Conservation (phyloP, 257 asterid species). For the Fraxinus anomala region DNA sequence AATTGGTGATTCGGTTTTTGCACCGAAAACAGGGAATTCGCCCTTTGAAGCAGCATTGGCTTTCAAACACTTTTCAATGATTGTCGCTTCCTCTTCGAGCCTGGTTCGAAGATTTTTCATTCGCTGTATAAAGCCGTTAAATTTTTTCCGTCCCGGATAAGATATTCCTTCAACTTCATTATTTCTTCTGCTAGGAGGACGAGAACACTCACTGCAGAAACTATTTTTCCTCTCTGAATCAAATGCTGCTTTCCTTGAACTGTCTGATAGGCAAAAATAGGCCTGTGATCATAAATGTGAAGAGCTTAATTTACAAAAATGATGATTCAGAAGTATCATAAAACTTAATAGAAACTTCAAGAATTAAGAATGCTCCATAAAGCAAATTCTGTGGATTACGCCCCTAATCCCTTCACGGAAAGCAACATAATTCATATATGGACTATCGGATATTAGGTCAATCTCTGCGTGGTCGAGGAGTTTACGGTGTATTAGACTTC, state of each 20-base stretch:
- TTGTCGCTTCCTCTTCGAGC: constrained; percentile 48
- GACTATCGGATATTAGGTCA: too few species aligned
- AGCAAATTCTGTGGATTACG: too few species aligned
- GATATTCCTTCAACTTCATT: constrained; percentile 15
- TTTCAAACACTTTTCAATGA: constrained; percentile 59
- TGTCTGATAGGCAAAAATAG: constrained; percentile 60
- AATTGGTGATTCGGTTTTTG: constrained; percentile 42
- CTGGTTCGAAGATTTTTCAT: constrained; percentile 49
- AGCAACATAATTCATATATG: too few species aligned
- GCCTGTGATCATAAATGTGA: constrained; percentile 47
- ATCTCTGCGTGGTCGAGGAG: too few species aligned
- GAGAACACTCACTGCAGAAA: constrained; percentile 44
- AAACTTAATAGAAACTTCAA: too few species aligned
- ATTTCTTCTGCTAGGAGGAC: constrained; percentile 18
- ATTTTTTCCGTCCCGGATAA: constrained; percentile 29
- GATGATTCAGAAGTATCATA: not conserved
- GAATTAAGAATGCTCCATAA: too few species aligned
- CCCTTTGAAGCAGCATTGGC: constrained; percentile 41
- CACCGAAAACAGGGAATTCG: constrained; percentile 1
- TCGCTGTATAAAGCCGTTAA: constrained; percentile 25
- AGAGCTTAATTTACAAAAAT: not conserved
- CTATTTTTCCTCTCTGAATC: constrained; percentile 42
- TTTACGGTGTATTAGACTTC: too few species aligned
- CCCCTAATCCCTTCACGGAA: too few species aligned
- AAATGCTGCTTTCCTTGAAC: constrained; percentile 45